A percentile compares a stretch with the other conserved stretches of the same genome.
phyloP scores from a whole-genome alignment of 805 yeast genomes.

The Hanseniaspora lindneri region DNA sequence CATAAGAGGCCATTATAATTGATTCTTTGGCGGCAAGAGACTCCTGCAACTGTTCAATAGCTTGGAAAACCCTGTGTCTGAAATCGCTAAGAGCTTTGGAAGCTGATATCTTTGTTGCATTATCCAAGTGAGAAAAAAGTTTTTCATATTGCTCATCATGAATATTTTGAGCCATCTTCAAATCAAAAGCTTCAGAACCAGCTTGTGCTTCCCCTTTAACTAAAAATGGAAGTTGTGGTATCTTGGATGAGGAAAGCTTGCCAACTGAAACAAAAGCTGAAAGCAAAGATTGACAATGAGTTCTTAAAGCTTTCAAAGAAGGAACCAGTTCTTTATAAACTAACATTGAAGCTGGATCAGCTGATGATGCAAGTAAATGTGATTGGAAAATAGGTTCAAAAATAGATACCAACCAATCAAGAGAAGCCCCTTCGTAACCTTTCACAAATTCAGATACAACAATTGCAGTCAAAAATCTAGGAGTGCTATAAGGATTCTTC shows the following conservation, averaged over 20 bases:
- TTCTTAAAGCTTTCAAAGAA: slow-evolving; percentile 67
- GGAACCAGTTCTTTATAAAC: slow-evolving; percentile 68
- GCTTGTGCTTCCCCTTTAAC: slow-evolving; percentile 93
- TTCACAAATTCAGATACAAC: slow-evolving; percentile 58
- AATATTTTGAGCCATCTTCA: slow-evolving; percentile 64
- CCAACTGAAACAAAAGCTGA: slow-evolving; percentile 69
- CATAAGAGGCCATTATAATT: slow-evolving; percentile 60
- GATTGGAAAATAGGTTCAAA: slow-evolving; percentile 37
- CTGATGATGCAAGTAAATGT: not conserved
- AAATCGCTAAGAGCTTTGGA: slow-evolving; percentile 69
- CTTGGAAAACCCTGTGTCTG: slow-evolving; percentile 49
- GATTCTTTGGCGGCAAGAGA: slow-evolving; percentile 40
- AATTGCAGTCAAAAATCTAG: slow-evolving; percentile 58
- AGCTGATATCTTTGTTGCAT: slow-evolving; percentile 59
- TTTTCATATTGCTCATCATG: slow-evolving; percentile 54
- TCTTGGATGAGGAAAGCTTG: slow-evolving; percentile 51
- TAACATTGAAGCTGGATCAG: not conserved
- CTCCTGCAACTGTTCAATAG: slow-evolving; percentile 56
- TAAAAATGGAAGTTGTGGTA: slow-evolving; percentile 76
- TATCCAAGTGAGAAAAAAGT: slow-evolving; percentile 47
- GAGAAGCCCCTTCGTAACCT: slow-evolving; percentile 20
- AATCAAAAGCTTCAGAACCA: slow-evolving; percentile 82
- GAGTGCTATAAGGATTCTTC: slow-evolving; percentile 61
- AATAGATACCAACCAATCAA: slow-evolving; percentile 18
- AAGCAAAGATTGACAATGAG: slow-evolving; percentile 73